Conservation (phyloP, 2,329 filamentous ascomycete species). For the Fusarium virguliforme region DNA sequence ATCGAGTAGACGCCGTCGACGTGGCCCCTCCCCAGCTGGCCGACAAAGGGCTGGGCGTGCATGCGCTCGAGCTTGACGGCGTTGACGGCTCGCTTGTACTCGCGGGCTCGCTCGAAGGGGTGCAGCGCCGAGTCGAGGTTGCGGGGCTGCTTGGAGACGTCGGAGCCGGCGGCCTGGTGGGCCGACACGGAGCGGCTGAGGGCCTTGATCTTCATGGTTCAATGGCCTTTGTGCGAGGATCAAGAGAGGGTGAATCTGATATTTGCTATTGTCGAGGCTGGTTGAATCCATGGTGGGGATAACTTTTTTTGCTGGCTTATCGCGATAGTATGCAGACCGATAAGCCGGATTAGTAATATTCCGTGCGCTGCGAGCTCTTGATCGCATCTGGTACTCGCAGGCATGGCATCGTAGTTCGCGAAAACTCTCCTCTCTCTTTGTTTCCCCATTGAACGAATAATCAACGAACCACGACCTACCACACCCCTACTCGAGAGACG, state of each 20-base stretch:
- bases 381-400: slow-evolving; percentile 45
- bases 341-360: slow-evolving; percentile 56
- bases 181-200: slow-evolving; percentile 76
- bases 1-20: slow-evolving; percentile 89
- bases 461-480: not conserved
- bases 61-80: slow-evolving; percentile 94
- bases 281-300: slow-evolving; percentile 46
- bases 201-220: slow-evolving; percentile 73
- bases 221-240: slow-evolving; percentile 9
- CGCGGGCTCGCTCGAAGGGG: slow-evolving; percentile 90
- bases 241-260: slow-evolving; percentile 4
- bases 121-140: slow-evolving; percentile 89
- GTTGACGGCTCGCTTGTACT: slow-evolving; percentile 75
- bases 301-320: slow-evolving; percentile 54
- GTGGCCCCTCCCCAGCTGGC: slow-evolving; percentile 89
- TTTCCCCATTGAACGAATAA: slow-evolving; percentile 11
- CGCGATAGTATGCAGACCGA: slow-evolving; percentile 40
- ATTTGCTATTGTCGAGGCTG: slow-evolving; percentile 34
- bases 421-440: slow-evolving; percentile 43
- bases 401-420: slow-evolving; percentile 32
- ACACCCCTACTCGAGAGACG: slow-evolving; percentile 1
- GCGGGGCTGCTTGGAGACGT: slow-evolving; percentile 75
- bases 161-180: slow-evolving; percentile 77
- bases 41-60: slow-evolving; percentile 83
- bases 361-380: slow-evolving; percentile 40